These are phyloP conservation scores for Talaromyces verruculosus DNA, from an alignment of 2,329 filamentous ascomycete genomes.

Conservation along the genomic window DNA sequence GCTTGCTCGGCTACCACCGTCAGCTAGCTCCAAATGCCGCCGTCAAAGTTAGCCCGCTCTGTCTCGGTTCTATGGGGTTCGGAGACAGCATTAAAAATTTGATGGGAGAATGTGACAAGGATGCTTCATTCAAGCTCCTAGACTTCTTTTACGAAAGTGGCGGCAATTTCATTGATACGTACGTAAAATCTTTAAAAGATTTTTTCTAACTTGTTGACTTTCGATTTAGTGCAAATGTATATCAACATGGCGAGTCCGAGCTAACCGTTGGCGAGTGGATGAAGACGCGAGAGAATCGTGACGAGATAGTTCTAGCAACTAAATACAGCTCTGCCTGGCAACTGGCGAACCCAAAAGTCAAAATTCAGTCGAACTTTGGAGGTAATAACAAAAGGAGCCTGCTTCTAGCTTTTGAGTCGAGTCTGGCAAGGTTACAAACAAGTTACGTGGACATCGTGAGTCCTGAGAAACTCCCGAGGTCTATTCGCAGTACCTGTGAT, in stretches of 20 bases:
- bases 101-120: no score
- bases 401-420: conserved; percentile 33
- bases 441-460: conserved; percentile 36
- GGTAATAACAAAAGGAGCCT: conserved; percentile 36
- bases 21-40: no score
- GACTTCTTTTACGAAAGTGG: no score
- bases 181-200: conserved; percentile 15
- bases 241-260: conserved; percentile 51
- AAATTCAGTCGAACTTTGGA: conserved; percentile 34
- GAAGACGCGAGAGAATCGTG: conserved; percentile 43
- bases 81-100: no score
- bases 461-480: not conserved
- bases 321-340: conserved; percentile 43
- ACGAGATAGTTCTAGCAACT: conserved; percentile 41
- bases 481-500: not conserved
- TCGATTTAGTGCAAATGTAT: conserved; percentile 41
- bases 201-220: no score
- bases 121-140: no score
- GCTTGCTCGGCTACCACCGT: no score
- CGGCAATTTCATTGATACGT: no score
- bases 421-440: conserved; percentile 37
- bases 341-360: conserved; percentile 40
- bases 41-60: no score
- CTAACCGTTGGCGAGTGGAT: conserved; percentile 55
- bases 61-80: no score